Evolutionary conservation across 1,284 basidiomycete species (phyloP).

Genomic region (Rhodotorula sp.): DNA sequence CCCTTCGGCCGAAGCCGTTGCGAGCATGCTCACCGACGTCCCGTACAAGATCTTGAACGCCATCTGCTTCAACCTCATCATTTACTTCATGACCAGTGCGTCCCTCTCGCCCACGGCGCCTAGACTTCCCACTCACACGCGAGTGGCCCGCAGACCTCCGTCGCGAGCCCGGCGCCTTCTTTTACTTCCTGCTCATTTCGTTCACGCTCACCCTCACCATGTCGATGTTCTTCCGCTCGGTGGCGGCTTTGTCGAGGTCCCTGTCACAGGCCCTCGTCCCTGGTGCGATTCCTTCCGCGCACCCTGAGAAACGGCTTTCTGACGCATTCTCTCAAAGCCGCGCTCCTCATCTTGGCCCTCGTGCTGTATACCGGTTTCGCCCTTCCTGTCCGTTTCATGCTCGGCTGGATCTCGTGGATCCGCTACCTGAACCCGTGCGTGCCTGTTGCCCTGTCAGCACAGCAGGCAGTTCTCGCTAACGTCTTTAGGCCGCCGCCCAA

Average conservation of each 20-base stretch:
- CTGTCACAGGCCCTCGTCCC: slow-evolving; percentile 55
- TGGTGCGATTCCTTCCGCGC: slow-evolving; percentile 43
- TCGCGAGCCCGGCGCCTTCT: slow-evolving; percentile 49
- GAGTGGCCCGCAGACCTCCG: slow-evolving; percentile 47
- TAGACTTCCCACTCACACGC: too few relatives aligned
- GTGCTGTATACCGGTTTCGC: slow-evolving; percentile 56
- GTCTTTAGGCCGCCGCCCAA: not conserved
- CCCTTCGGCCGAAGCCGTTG: slow-evolving; percentile 53
- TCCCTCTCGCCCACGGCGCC: not conserved
- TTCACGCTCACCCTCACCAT: slow-evolving; percentile 53
- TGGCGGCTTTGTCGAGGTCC: slow-evolving; percentile 53
- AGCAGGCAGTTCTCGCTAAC: not conserved
- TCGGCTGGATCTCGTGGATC: slow-evolving; percentile 47
- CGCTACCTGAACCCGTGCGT: slow-evolving; percentile 55
- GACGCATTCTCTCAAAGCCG: not conserved
- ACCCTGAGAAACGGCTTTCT: too few relatives aligned
- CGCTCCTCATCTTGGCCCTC: slow-evolving; percentile 45
- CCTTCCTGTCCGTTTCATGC: slow-evolving; percentile 10
- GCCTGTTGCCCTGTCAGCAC: slow-evolving; percentile 26
- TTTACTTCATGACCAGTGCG: slow-evolving; percentile 48
- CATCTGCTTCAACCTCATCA: slow-evolving; percentile 53
- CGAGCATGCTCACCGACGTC: slow-evolving; percentile 51
- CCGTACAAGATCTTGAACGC: slow-evolving; percentile 79
- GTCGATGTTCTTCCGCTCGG: slow-evolving; percentile 57
- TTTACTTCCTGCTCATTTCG: slow-evolving; percentile 50